Base-by-base conservation (phyloP, 1,284 basidiomycete genomes). In the Austroboletus niveus region DNA sequence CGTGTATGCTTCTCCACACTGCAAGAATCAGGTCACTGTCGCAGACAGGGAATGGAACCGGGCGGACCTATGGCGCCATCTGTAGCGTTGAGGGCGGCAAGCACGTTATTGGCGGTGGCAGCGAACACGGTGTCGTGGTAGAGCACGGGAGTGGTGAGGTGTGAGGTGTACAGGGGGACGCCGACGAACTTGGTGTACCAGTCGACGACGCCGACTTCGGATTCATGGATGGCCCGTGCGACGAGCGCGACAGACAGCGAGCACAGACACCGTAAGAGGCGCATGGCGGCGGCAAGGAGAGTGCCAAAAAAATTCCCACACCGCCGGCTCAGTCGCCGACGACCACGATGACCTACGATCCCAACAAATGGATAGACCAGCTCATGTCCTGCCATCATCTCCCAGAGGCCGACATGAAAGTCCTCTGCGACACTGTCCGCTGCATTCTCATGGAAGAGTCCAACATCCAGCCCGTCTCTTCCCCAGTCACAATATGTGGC, bases 391-490 rank as follows among this genome's bases (percentile, higher is more conserved):
- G 93, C 75, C 81, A 86, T 57, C 87, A 93, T 62, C 83, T 98
- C n/a, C 82, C 91, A 17, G 94, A 98, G 75, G 68, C 83, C 12
- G 92, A 95, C 63, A 96, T 98, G 87, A 94, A 92, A 65, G 71
- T 82, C 12, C 85, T 98, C 48, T 98, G 95, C 75, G 84, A 90
- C 53, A 79, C 85, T 48, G 93, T 98, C 35, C 84, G 91, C 45
- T 78, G 84, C 32, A 83, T 95, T 42, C 80, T 98, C 32, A 84
- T 98, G 66, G 95, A 98, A 70, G 95, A 98, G 71, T 90, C 88
- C 57, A 98, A 98, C 65, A 95, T 98, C 48, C 94, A 96, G 65
- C 92, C 92, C 12, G 92, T 98, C 35, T 87, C 85, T 17, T 88
- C 84, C 48, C 95, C 94, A 0, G 93, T 96, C 22, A 95, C 93